These are phyloP conservation scores for Neurospora pannonica DNA, from an alignment of 495 filamentous ascomycete genomes.

Conservation along the genomic window DNA sequence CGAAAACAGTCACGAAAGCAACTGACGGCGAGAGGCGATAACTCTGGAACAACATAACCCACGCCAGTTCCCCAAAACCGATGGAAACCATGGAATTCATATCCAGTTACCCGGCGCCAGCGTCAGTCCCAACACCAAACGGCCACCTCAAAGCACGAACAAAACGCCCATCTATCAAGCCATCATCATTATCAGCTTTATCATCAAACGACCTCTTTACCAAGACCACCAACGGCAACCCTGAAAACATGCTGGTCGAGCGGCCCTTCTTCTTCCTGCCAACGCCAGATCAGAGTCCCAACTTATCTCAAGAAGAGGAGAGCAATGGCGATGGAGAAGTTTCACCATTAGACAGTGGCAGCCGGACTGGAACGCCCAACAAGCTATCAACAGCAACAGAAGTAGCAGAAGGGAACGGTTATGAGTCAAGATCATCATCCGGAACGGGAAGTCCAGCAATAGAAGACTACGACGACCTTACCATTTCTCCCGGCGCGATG, in stretches of 20 bases:
- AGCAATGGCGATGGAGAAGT: not conserved
- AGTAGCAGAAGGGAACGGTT: no score
- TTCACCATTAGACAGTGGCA: not conserved
- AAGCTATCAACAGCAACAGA: not conserved
- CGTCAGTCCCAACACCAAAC: not conserved
- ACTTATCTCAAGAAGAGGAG: not conserved
- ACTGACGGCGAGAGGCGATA: not conserved
- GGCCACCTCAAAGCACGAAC: not conserved
- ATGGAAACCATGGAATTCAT: not conserved
- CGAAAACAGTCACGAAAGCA: not conserved
- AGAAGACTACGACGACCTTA: conserved; percentile 9
- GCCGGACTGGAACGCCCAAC: not conserved
- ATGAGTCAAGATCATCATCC: not conserved
- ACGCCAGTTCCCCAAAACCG: not conserved
- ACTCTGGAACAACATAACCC: not conserved
- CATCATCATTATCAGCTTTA: not conserved
- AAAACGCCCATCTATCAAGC: not conserved
- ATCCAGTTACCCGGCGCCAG: not conserved
- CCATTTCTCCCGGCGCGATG: not conserved
- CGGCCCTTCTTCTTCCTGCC: not conserved
- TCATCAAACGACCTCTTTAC: not conserved
- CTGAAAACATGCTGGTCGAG: not conserved
- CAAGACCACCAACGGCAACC: not conserved
- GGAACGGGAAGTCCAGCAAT: not conserved
- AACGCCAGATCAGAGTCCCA: not conserved